These are phyloP conservation scores for Poronia punctata DNA, from an alignment of 495 filamentous ascomycete genomes.

Conservation along the genomic window DNA sequence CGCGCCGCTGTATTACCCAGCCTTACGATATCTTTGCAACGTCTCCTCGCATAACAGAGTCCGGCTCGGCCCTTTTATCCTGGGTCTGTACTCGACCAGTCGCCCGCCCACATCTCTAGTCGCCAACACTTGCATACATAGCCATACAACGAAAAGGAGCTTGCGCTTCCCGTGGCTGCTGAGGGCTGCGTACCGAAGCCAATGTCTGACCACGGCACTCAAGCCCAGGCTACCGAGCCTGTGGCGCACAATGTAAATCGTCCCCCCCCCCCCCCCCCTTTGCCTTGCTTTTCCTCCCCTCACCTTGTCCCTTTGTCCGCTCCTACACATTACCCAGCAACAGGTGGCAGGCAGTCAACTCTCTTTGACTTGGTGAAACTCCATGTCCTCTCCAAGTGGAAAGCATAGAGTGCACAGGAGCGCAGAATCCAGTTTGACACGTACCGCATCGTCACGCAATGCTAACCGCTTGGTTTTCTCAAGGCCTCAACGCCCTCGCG, in stretches of 20 bases:
- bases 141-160: constrained; percentile 12
- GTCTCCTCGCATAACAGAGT: not conserved
- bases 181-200: constrained; percentile 15
- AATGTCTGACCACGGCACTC: constrained; percentile 28
- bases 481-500: constrained; percentile 23
- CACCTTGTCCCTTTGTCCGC: constrained; percentile 1
- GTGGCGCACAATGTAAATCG: constrained; percentile 24
- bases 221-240: constrained; percentile 22
- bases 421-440: not conserved
- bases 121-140: constrained; percentile 12
- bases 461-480: constrained; percentile 21
- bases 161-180: constrained; percentile 19
- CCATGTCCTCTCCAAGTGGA: not conserved
- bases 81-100: constrained; percentile 18
- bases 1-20: constrained; percentile 16
- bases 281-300: constrained; percentile 4
- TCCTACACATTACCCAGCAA: too few species aligned
- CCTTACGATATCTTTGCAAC: not conserved
- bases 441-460: constrained; percentile 12
- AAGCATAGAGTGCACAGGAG: not conserved
- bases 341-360: too few species aligned
- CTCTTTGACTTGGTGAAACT: not conserved
- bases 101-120: constrained; percentile 19
- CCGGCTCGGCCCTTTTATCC: constrained; percentile 24
- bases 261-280: too few species aligned